These are phyloP conservation scores for Dichomitus squalens DNA, from an alignment of 1,284 basidiomycete species.

Conservation along the genomic window DNA sequence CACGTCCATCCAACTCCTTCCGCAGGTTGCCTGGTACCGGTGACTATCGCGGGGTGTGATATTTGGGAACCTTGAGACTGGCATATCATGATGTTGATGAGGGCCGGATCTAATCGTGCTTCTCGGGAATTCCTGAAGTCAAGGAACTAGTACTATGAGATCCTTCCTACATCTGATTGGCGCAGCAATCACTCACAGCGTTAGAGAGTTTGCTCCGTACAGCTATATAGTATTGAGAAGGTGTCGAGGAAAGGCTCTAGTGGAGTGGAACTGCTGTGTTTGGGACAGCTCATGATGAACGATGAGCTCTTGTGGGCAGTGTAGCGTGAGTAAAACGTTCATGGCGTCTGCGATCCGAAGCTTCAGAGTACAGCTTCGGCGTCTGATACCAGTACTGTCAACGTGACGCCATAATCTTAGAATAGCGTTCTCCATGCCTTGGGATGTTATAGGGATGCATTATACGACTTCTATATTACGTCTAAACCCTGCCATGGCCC, in stretches of 20 bases:
- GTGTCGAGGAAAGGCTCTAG: neutral
- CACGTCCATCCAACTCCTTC: neutral
- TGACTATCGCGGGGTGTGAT: neutral
- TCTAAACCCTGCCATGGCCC: neutral
- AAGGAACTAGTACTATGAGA: no score
- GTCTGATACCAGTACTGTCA: neutral
- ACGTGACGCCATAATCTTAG: no score
- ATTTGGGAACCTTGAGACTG: neutral
- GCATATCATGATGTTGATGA: conserved; percentile 1
- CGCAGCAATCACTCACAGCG: neutral
- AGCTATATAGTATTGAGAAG: neutral
- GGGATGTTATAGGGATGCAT: neutral
- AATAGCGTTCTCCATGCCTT: neutral
- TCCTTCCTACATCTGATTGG: neutral
- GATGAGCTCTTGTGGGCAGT: neutral
- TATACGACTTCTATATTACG: neutral
- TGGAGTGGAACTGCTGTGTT: neutral
- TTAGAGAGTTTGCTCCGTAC: neutral
- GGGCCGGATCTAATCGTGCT: neutral
- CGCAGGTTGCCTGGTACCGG: neutral
- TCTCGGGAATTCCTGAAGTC: neutral
- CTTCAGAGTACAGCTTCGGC: neutral
- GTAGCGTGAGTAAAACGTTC: neutral
- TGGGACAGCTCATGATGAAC: neutral
- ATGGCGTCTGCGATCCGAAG: neutral